A percentile compares a stretch with the other conserved stretches of the same genome.
Conservation (phyloP, 352 stramenopile genomes). For the Phytophthora podocarpi region DNA sequence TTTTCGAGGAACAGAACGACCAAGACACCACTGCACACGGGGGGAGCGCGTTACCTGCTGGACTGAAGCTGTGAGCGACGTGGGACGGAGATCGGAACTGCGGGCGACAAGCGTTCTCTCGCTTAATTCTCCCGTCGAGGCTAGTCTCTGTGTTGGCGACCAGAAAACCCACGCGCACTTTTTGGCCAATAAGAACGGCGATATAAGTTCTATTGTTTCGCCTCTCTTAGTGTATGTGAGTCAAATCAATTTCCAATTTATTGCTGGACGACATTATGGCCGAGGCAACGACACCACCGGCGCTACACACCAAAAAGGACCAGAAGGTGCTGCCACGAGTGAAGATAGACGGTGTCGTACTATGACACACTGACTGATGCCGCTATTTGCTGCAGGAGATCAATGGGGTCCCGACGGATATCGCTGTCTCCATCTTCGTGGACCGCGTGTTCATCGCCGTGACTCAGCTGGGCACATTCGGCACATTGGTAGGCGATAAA, state of each 20-base stretch:
- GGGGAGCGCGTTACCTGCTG: slow-evolving; percentile 15
- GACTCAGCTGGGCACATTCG: slow-evolving; percentile 83
- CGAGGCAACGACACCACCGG: slow-evolving; percentile 2
- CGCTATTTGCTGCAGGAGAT: slow-evolving; percentile 51
- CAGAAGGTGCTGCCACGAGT: slow-evolving; percentile 34
- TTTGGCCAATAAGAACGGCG: slow-evolving; percentile 16
- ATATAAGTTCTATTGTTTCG: no score
- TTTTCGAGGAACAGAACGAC: neutral
- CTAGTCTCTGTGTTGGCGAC: slow-evolving; percentile 34
- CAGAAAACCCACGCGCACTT: slow-evolving; percentile 17
- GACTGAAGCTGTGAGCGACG: slow-evolving; percentile 2
- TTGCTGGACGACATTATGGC: slow-evolving; percentile 19
- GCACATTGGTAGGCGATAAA: slow-evolving; percentile 57
- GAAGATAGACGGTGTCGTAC: neutral
- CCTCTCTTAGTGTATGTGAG: no score
- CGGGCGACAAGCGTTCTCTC: slow-evolving; percentile 25
- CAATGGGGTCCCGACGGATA: slow-evolving; percentile 70
- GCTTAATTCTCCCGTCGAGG: slow-evolving; percentile 21
- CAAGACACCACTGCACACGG: neutral
- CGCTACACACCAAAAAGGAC: slow-evolving; percentile 51
- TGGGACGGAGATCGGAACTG: slow-evolving; percentile 6
- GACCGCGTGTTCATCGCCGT: slow-evolving; percentile 86
- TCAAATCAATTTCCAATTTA: slow-evolving; percentile 3
- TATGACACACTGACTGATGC: neutral
- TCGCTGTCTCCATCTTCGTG: slow-evolving; percentile 77